Base-by-base conservation (phyloP, 2,329 filamentous ascomycete genomes). In the Nigrospora sphaerica region DNA sequence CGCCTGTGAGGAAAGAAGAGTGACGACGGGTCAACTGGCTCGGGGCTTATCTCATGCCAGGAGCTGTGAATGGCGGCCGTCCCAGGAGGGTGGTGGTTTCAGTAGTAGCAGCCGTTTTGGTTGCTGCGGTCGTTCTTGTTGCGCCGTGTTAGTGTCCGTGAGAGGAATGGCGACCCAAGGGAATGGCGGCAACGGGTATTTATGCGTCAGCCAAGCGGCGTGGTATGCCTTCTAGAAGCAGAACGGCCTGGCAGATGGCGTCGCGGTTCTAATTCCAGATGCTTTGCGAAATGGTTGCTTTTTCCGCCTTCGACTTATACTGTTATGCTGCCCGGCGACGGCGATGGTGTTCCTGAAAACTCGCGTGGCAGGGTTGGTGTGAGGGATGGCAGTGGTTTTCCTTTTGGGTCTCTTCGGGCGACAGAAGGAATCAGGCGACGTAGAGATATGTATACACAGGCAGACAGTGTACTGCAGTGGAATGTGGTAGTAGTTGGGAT, bases 271-370 rank as follows among this genome's bases (percentile, higher is more conserved):
- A 44, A 37, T 44, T 37, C 31, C 33, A n/a, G 28, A 33, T 18
- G 42, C 45, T 44, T 43, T 34, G 36, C 28, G 36, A 32, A 16
- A 16, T 37, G 23, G 19, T 48, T 45, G 34, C 42, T 41, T 48
- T 39, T 45, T 39, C 41, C 44, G 33, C 19, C 33, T 34, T 41
- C 36, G 44, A 37, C 44, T 44, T 49, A 46, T 49, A 49, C 39
- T 28, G 39, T 18, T 19, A 16, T 19, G 38, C 38, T 17, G 38
- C 42, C 33, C 19, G 19, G 4, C 19, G 19, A 23, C 19, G 19
- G 19, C 19, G 7, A 4, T 23, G 19, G 19, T n/a, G 19, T 23
- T 23, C 19, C 19, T 23, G 19, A 23, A 23, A 23, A 23, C 4
- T 23, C 19, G 19, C 19, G 19, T 23, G 19, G 19, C 19, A 23